phyloP scores from a whole-genome alignment of 163 green algal species.

The Chlamydomonas reinhardtii region DNA sequence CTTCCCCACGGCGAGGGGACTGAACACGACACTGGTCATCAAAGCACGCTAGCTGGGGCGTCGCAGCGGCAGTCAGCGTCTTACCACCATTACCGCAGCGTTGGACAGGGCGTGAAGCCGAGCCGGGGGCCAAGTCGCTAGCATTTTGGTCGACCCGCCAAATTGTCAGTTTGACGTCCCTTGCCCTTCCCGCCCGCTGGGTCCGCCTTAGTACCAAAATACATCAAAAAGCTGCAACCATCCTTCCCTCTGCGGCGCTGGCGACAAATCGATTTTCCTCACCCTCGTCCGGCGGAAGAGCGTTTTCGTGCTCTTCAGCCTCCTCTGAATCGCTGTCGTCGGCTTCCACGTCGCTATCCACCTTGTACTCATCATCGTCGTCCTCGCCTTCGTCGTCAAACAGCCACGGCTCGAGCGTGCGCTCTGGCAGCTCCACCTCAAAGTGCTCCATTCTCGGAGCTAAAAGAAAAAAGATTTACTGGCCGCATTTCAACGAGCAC shows the following conservation, averaged over 20 bases:
- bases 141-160: background rate
- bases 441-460: constrained; percentile 7
- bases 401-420: background rate
- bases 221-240: background rate
- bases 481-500: background rate
- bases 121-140: background rate
- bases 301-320: background rate
- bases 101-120: too few relatives aligned
- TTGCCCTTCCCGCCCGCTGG: background rate
- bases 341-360: constrained; percentile 1
- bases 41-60: too few relatives aligned
- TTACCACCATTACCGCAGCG: too few relatives aligned
- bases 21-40: too few relatives aligned
- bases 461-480: background rate
- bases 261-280: background rate
- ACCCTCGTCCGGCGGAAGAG: constrained; percentile 22
- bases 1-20: too few relatives aligned
- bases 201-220: too few relatives aligned
- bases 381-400: constrained; percentile 20
- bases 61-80: background rate
- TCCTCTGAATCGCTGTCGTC: constrained; percentile 39
- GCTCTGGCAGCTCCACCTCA: constrained; percentile 13
- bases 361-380: constrained; percentile 37
- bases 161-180: background rate
- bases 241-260: background rate